Base-by-base conservation (phyloP, 106 monocot genomes). In the Dendrobium chrysotoxum region DNA sequence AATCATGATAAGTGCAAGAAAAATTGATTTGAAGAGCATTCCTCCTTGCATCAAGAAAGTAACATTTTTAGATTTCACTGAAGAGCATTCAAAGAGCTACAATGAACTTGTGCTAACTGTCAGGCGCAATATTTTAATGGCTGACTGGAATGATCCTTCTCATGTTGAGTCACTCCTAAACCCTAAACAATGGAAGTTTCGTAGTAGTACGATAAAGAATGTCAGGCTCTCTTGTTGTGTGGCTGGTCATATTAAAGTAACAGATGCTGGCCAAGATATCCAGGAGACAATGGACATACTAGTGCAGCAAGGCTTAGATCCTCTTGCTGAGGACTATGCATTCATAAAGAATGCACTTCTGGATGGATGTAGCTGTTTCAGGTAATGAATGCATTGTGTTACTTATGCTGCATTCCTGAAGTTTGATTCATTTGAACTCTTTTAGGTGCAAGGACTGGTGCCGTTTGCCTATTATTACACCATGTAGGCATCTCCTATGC, bases 131-230 rank as follows among this genome's bases (percentile, higher is more conserved):
- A 99, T 99, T 70, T 81, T 99, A 71, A 93, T 95, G 89, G 98
- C 98, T 35, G 98, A 99, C 53, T 99, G 98, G 98, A 99, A 99
- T 87, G 98, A 99, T 87, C 98, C 98, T 80, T 95, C 98, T 82
- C 98, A 99, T 87, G 91, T 95, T 79, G 98, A 99, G 85, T 99
- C 98, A 76, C 93, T 99, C 75, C 85, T 99, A n/a, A 99, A 99
- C 81, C 95, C 98, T 38, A 95, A 93, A 78, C 98, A 99, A 66
- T 99, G 98, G 98, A 95, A 93, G 82, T 91, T 93, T 53, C 92
- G 98, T 35, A 81, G 89, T 42, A 86, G 79, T 66, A 95, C 95
- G 28, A 90, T 99, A 47, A 91, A 80, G 78, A 99, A 99, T 86
- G 83, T 99, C 28, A 91, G 98, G 55, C 78, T 99, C 31, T 99